Evolutionary conservation across 2,329 filamentous ascomycete species (phyloP), one percentile per base, ranked within the genome.

Genomic region (Alternaria triticimaculans): DNA sequence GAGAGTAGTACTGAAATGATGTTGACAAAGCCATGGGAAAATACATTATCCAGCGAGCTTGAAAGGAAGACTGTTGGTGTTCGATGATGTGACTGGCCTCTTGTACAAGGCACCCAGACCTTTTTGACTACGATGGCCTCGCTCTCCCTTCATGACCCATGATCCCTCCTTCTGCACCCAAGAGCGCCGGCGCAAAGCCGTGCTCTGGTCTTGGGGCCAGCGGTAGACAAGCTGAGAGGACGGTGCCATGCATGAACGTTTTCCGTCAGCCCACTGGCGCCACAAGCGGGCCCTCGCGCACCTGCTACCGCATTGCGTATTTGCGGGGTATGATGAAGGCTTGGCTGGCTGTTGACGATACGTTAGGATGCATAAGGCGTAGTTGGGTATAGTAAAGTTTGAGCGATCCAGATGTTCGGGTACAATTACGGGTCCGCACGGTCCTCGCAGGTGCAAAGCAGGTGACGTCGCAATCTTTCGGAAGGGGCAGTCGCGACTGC

Each of bases 11-110:
- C 25, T 63, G 66, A 11, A 62, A 37, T 18, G 60, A 41, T 44
- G 56, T 45, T 28, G 66, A 55, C 23, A 58, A 62, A 62, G 67
- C 65, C 72, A 72, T 72, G 12, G 55, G 64, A 49, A 73, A 58
- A 54, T 63, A 64, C 65, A 69, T 71, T 55, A 58, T 50, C 44
- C 33, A 55, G 28, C 54, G 10, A 20, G 41, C 57, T 50, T 58
- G 61, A 26, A 6, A 26, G 30, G 12, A 58, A 44, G 11, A 49
- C 26, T 44, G 44, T 14, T 41, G 28, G 28, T 51, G 50, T 21
- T 15, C 50, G 50, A 61, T 55, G 51, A 43, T 48, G 28, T 25
- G 33, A 48, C 44, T 20, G 54, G 25, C 8, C 12, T 54, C 58
- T 46, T 45, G 30, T 46, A 56, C 62, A 64, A 62, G 63, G 60